Base-by-base conservation (phyloP, 768 basidiomycete species). In the Favolaschia claudopus region DNA sequence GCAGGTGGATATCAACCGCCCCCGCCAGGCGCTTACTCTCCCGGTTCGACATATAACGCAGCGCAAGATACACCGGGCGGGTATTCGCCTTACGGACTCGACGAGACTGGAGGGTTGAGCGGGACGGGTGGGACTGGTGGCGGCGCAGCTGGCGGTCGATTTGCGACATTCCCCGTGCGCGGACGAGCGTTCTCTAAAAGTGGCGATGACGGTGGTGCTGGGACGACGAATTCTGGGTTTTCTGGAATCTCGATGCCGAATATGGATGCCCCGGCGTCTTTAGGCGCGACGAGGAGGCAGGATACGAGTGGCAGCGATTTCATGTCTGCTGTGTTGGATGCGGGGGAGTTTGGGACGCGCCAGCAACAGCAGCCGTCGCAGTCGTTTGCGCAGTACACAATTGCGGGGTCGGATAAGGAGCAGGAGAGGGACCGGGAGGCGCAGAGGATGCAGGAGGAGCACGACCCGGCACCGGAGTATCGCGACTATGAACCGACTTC, bases 111-210 rank as follows among this genome's bases (percentile, higher is more conserved):
- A n/a, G 72, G 69, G 27, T 50, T 64, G 17, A 54, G 53, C n/a
- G 59, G 65, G 10, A 59, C 71, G 8, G 54, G 64, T 7, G 39
- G 66, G 12, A 69, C 71, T 15, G 53, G 64, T 0, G 57, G 69
- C 4, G 71, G 73, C 15, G 58, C 63, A 5, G 63, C 65, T 10
- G 82, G 81, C 2, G 82, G 82, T 1, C 79, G 85, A 15, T 91
- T 89, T 65, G 86, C 87, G 24, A 92, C 91, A 1, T 85, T 91
- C 73, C 89, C 89, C 1, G 79, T 82, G 17, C 62, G 28, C 28
- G 40, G 53, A 33, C 28, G 61, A 36, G 50, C 56, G 29, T 43
- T 48, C 27, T 64, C 63, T 5, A 25, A 46, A 34, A 29, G 25
- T 20, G 39, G 27, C 12, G 40, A 45, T 24, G 24, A 44, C 7